A percentile compares a stretch with the other conserved stretches of the same genome.
Conservation (phyloP, 495 filamentous ascomycete species). For the Penicilliopsis zonata region DNA sequence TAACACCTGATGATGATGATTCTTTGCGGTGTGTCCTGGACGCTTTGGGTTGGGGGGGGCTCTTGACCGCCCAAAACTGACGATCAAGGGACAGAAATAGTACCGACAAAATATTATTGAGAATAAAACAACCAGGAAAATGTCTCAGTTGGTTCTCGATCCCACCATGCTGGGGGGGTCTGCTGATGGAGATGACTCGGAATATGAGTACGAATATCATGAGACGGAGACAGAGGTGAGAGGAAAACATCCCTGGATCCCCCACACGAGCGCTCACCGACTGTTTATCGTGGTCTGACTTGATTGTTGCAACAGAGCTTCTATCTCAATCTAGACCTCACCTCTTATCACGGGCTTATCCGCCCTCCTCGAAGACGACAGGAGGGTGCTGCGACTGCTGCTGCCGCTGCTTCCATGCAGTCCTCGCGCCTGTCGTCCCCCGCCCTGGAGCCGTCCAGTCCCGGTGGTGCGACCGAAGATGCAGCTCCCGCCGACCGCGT, state of each 20-base stretch:
- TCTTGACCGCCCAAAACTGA: no score
- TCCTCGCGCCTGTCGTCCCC: neutral
- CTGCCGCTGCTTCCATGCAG: neutral
- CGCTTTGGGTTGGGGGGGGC: no score
- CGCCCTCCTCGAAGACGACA: slow-evolving; percentile 20
- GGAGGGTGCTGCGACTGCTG: slow-evolving; percentile 4
- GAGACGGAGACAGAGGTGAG: slow-evolving; percentile 43
- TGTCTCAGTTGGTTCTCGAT: no score
- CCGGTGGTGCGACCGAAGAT: slow-evolving; percentile 13
- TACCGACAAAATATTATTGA: no score
- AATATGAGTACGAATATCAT: slow-evolving; percentile 55
- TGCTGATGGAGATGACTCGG: slow-evolving; percentile 24
- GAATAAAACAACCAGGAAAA: no score
- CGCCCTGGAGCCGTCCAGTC: slow-evolving; percentile 1
- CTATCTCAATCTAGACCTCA: slow-evolving; percentile 43
- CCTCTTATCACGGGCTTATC: slow-evolving; percentile 28
- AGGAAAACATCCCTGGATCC: neutral
- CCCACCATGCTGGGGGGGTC: slow-evolving; percentile 10
- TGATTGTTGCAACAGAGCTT: slow-evolving; percentile 25
- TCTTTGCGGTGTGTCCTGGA: no score
- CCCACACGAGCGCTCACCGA: neutral
- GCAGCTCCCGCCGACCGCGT: slow-evolving; percentile 32
- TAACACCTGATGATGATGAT: no score
- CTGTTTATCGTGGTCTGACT: neutral
- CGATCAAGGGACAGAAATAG: no score